These are phyloP conservation scores for Phytophthora fragariaefolia DNA, from an alignment of 352 stramenopile species.

Conservation along the genomic window DNA sequence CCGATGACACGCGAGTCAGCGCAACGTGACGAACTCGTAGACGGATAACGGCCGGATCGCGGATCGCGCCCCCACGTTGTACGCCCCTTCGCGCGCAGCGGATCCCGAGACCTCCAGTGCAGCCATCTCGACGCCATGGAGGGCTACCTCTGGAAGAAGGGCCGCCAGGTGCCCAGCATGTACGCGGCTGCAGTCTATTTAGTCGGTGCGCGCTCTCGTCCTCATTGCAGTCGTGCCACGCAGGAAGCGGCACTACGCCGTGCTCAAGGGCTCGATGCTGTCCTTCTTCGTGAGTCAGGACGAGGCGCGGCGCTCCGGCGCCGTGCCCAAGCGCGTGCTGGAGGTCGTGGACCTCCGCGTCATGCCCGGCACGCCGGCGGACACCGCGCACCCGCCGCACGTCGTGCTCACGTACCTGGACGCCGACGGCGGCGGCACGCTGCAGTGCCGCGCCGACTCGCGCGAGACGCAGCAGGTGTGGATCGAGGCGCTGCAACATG, in stretches of 20 bases:
- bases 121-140: constrained; percentile 45
- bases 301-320: constrained; percentile 48
- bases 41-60: too few relatives aligned
- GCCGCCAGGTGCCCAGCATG: constrained; percentile 52
- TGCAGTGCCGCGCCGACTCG: constrained; percentile 69
- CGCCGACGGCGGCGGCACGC: constrained; percentile 33
- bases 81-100: too few relatives aligned
- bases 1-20: too few relatives aligned
- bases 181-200: too few relatives aligned
- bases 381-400: constrained; percentile 21
- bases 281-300: constrained; percentile 62
- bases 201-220: too few relatives aligned
- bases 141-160: constrained; percentile 57
- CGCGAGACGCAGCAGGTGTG: constrained; percentile 59
- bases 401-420: constrained; percentile 45
- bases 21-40: too few relatives aligned
- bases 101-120: too few relatives aligned
- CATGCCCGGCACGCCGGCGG: constrained; percentile 9
- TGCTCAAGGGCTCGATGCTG: constrained; percentile 84
- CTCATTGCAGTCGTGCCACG: background rate
- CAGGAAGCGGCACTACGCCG: constrained; percentile 77
- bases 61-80: too few relatives aligned
- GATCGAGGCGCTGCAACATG: constrained; percentile 65
- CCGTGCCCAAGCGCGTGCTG: constrained; percentile 61
- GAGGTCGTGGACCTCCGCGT: constrained; percentile 58